Base-by-base conservation (phyloP, 2,329 filamentous ascomycete species). In the Sclerotinia sclerotiorum region DNA sequence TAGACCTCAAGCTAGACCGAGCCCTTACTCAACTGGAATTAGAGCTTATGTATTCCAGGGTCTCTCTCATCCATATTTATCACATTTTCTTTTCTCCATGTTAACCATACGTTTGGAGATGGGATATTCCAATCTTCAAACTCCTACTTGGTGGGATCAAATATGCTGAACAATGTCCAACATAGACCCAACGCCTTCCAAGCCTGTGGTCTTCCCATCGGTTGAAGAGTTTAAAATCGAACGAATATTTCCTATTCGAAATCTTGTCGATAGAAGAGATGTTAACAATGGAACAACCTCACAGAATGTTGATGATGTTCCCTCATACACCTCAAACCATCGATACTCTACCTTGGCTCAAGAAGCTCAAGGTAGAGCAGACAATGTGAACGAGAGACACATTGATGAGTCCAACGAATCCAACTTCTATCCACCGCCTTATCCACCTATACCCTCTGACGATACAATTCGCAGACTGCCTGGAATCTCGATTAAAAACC, bases 221-320 rank as follows among this genome's bases (percentile, higher is more conserved):
- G 27, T 69, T 49, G 65, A 68, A n/a, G 69, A 71, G 13, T 71
- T 74, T 35, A 57, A 42, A 6, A 66, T 72, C 29, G 74, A 74
- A 51, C 70, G 74, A 2, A 65, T 75, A 6, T 74, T 74, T 67
- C 73, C 74, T 10, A 74, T 75, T 46, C 70, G 74, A 29, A 72
- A 72, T 70, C 65, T 74, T 27, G 46, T 74, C 24, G 44, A 49
- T 46, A 65, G 68, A 49, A 42, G 51, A 21, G 60, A 39, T 5
- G 6, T 51, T 17, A 54, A 55, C 6, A 29, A 21, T 2, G 35
- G 29, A 29, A 46, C 39, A 24, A 46, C 54, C 21, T 46, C 39
- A 24, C 44, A 42, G 35, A 66, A 48, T 19, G 27, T 39, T 35
- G 65, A 67, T 11, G 32, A 51, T 27, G 21, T 17, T 42, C 32